These are phyloP conservation scores for Wickerhamomyces rabaulensis DNA, from an alignment of 805 yeast genomes.

Conservation along the genomic window DNA sequence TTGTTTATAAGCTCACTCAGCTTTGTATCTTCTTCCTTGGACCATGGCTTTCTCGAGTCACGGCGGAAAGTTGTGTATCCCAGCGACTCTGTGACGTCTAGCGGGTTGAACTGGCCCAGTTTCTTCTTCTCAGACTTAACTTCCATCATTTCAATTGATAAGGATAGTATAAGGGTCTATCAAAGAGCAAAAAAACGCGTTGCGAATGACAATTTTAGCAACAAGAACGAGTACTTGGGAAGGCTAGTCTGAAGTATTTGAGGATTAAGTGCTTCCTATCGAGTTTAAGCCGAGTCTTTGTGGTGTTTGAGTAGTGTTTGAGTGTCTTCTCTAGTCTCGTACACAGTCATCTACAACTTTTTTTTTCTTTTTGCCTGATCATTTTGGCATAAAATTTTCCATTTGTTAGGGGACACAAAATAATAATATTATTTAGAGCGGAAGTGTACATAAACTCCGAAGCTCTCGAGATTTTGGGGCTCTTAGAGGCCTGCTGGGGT, in stretches of 20 bases:
- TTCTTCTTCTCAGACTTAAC: constrained; percentile 16
- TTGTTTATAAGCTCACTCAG: constrained; percentile 40
- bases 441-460: too few species aligned
- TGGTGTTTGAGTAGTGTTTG: too few species aligned
- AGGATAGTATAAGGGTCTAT: not conserved
- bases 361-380: not conserved
- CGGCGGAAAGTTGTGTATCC: constrained; percentile 72
- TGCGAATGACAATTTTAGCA: too few species aligned
- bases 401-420: not conserved
- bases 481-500: too few species aligned
- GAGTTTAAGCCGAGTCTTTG: too few species aligned
- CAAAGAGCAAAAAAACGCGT: too few species aligned
- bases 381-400: not conserved
- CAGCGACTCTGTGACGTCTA: constrained; percentile 58
- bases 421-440: too few species aligned
- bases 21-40: constrained; percentile 62
- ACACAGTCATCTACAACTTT: not conserved
- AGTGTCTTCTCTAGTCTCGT: too few species aligned
- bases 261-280: not conserved
- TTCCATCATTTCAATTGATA: not conserved
- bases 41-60: constrained; percentile 65
- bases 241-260: not conserved
- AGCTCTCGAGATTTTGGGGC: too few species aligned
- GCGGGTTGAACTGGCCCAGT: constrained; percentile 30
- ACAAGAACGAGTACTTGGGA: not conserved